These are phyloP conservation scores for Zanthoxylum bungeanum DNA, from an alignment of 345 rosid species.

Conservation along the genomic window DNA sequence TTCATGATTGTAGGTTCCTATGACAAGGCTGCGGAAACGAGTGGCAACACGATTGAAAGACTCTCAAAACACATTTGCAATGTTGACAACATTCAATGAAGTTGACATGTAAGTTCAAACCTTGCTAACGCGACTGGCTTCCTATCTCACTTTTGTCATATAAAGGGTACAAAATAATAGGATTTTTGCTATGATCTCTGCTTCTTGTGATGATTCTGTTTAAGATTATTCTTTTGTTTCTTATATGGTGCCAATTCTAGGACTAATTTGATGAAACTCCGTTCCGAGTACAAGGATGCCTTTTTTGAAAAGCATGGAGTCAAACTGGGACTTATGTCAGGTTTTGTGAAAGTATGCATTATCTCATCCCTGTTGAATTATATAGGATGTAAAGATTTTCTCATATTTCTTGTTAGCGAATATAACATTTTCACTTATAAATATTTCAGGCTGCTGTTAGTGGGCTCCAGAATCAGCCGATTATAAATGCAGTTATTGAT, in stretches of 20 bases:
- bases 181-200: not conserved
- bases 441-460: constrained; percentile 89
- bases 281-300: constrained; percentile 95
- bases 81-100: constrained; percentile 98
- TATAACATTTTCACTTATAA: not conserved
- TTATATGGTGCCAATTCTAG: constrained; percentile 32
- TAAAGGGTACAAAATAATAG: not conserved
- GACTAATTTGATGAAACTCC: constrained; percentile 98
- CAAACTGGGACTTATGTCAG: constrained; percentile 98
- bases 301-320: constrained; percentile 97
- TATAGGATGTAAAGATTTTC: not conserved
- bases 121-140: no score
- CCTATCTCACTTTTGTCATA: not conserved
- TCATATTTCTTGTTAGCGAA: not conserved
- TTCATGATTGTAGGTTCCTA: constrained; percentile 69
- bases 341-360: constrained; percentile 75
- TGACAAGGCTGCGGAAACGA: constrained; percentile 96
- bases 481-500: constrained; percentile 96
- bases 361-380: not conserved
- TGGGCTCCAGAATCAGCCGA: constrained; percentile 95
- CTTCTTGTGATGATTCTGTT: not conserved
- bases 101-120: constrained; percentile 77
- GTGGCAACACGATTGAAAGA: constrained; percentile 96
- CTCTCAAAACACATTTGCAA: constrained; percentile 93
- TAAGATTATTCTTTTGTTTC: not conserved